Conservation (phyloP, 2,329 filamentous ascomycete genomes). For the Mariannaea elegans region DNA sequence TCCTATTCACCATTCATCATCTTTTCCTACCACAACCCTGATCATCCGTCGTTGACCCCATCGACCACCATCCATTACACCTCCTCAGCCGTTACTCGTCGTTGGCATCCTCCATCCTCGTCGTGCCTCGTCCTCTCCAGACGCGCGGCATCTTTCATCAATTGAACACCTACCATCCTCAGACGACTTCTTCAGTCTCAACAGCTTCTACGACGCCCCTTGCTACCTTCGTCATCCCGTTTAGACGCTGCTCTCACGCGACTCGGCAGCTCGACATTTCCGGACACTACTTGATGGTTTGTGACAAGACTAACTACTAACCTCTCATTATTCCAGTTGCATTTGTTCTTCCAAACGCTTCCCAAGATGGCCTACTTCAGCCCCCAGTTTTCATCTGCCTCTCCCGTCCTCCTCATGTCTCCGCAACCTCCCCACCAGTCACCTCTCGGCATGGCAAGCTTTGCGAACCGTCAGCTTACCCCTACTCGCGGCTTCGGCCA, state of each 20-base stretch:
- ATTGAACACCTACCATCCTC: background rate
- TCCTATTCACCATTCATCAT: slow-evolving; percentile 8
- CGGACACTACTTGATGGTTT: slow-evolving; percentile 40
- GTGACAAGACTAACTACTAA: slow-evolving; percentile 46
- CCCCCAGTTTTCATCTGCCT: slow-evolving; percentile 52
- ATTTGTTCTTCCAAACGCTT: slow-evolving; percentile 17
- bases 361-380: slow-evolving; percentile 55
- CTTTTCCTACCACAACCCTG: slow-evolving; percentile 15
- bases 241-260: background rate
- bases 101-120: slow-evolving; percentile 15
- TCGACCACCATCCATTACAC: slow-evolving; percentile 2
- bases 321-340: slow-evolving; percentile 33
- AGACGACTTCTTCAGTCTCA: background rate
- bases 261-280: background rate
- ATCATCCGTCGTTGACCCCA: background rate
- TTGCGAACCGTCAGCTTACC: slow-evolving; percentile 37
- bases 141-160: slow-evolving; percentile 1
- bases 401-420: slow-evolving; percentile 55
- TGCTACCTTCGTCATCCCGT: background rate
- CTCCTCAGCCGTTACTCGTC: slow-evolving; percentile 15
- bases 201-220: background rate
- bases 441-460: slow-evolving; percentile 42
- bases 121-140: slow-evolving; percentile 23
- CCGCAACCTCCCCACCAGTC: slow-evolving; percentile 47
- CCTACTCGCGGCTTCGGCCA: slow-evolving; percentile 38